Evolutionary conservation across 2,329 filamentous ascomycete genomes (phyloP).

Genomic region (Fusarium coicis): DNA sequence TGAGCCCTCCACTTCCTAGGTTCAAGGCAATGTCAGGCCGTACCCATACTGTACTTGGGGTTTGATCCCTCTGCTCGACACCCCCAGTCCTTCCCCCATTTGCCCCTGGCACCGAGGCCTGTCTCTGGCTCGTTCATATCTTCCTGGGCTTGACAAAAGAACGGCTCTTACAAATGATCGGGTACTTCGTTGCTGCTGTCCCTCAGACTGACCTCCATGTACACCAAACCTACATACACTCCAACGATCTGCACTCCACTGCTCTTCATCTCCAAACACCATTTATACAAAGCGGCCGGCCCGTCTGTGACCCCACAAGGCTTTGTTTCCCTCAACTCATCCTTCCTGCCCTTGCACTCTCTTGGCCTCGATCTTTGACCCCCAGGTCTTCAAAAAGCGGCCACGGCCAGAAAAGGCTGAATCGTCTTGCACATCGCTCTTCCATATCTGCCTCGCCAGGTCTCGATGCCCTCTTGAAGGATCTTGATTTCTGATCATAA

Average conservation of each 20-base stretch:
- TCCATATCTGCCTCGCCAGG: constrained; percentile 41
- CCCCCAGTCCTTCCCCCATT: constrained; percentile 22
- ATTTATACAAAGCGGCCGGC: constrained; percentile 45
- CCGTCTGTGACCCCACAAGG: constrained; percentile 43
- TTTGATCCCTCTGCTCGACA: constrained; percentile 29
- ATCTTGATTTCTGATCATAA: constrained; percentile 38
- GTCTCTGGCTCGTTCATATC: constrained; percentile 24
- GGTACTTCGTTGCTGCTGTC: constrained; percentile 27
- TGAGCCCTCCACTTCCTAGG: constrained; percentile 28
- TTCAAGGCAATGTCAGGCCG: constrained; percentile 31
- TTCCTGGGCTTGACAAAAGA: constrained; percentile 41
- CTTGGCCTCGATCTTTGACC: constrained; percentile 29
- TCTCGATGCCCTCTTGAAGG: constrained; percentile 26
- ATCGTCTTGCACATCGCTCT: constrained; percentile 20
- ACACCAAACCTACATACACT: constrained; percentile 27
- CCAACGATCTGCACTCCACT: constrained; percentile 43
- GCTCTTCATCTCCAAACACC: constrained; percentile 42
- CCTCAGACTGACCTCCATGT: constrained; percentile 29
- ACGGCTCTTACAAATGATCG: constrained; percentile 31
- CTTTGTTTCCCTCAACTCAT: constrained; percentile 39
- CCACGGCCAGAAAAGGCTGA: constrained; percentile 48
- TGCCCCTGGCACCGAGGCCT: constrained; percentile 30
- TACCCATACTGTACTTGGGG: constrained; percentile 33
- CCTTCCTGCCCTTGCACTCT: constrained; percentile 31
- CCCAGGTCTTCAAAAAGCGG: constrained; percentile 43